Percentiles rank a stretch among this genome's conserved stretches.
Conservation (phyloP, 2,329 filamentous ascomycete genomes). For the Pseudogymnoascus sp. region DNA sequence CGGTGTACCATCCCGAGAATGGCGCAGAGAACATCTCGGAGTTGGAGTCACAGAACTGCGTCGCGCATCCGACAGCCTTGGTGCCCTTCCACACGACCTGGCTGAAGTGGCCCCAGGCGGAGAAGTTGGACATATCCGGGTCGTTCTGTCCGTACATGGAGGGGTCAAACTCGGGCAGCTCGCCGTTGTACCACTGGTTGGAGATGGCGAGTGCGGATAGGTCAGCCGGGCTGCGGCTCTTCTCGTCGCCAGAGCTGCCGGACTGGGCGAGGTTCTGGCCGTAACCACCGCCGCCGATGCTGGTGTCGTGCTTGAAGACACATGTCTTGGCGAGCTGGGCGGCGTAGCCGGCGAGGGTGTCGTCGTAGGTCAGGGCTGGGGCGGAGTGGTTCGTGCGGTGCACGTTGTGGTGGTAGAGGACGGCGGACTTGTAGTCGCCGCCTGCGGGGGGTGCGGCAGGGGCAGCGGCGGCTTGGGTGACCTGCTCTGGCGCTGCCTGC, state of each 20-base stretch:
- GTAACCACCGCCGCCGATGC: constrained; percentile 55
- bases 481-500: background rate
- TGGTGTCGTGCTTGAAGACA: constrained; percentile 63
- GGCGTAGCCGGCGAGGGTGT: constrained; percentile 56
- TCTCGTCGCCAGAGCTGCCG: constrained; percentile 35
- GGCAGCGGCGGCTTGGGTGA: constrained; percentile 18
- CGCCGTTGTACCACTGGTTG: constrained; percentile 83
- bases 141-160: constrained; percentile 50
- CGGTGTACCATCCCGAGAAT: constrained; percentile 62
- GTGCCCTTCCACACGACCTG: constrained; percentile 65
- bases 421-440: constrained; percentile 31
- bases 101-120: constrained; percentile 65
- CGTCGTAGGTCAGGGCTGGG: constrained; percentile 55
- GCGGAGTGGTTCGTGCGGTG: constrained; percentile 79
- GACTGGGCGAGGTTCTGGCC: constrained; percentile 86
- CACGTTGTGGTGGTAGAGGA: constrained; percentile 71
- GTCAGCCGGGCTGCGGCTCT: constrained; percentile 41
- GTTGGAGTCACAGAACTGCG: constrained; percentile 44
- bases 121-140: constrained; percentile 55
- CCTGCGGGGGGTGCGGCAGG: constrained; percentile 14
- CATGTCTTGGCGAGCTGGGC: constrained; percentile 56
- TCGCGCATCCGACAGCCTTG: constrained; percentile 55
- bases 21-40: constrained; percentile 29
- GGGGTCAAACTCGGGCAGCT: constrained; percentile 49
- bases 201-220: constrained; percentile 62